Percentiles rank a stretch among this genome's conserved stretches.
Evolutionary conservation across 2,329 filamentous ascomycete species (phyloP).

Genomic region (Cercospora brassicicola): DNA sequence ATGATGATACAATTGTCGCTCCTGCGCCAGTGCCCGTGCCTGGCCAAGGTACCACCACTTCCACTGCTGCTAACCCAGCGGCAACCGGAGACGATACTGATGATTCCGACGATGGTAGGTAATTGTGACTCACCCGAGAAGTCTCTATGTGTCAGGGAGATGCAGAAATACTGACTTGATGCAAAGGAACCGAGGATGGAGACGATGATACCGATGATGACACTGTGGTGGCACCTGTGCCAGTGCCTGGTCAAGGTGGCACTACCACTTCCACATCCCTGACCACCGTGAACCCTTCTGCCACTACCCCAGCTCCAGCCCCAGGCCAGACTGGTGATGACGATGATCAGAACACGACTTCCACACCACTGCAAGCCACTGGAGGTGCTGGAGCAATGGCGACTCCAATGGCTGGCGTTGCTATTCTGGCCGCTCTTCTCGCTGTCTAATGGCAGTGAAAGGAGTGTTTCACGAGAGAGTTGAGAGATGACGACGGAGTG

Average conservation of each 20-base stretch:
- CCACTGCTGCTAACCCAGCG: neutral
- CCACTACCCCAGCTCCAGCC: neutral
- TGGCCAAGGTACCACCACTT: neutral
- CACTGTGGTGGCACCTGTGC: neutral
- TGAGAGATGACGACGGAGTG: neutral
- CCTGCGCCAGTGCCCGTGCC: neutral
- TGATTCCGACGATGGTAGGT: neutral
- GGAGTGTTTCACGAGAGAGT: neutral
- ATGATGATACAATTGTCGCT: neutral
- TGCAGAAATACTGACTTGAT: neutral
- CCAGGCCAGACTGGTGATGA: conserved; percentile 2
- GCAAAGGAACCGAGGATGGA: neutral
- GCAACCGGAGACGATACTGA: neutral
- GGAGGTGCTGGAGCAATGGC: conserved; percentile 4
- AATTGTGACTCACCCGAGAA: too few relatives aligned
- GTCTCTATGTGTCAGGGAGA: too few relatives aligned
- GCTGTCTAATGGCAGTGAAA: neutral
- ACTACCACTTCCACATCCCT: neutral
- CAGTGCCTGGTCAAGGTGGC: neutral
- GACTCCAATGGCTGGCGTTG: conserved; percentile 2
- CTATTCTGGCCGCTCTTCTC: conserved; percentile 3
- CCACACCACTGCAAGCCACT: neutral
- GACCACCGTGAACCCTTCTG: neutral
- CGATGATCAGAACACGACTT: neutral
- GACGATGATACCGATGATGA: neutral